Conservation (phyloP, 2,329 filamentous ascomycete species). For the Aspergillus costaricaensis region DNA sequence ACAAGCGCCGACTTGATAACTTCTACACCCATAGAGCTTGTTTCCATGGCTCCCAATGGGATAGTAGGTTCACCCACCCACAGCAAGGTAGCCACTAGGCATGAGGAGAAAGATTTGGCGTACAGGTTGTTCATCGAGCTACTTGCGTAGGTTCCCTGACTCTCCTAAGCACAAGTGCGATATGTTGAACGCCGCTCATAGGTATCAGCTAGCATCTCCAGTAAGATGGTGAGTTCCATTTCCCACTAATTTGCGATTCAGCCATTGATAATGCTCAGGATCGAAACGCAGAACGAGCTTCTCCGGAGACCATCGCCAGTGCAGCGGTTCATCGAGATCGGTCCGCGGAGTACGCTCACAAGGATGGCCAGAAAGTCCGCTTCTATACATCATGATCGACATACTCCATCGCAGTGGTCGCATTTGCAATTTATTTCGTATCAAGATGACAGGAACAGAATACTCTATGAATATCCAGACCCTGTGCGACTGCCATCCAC, state of each 20-base stretch:
- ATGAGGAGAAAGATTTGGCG: slow-evolving; percentile 17
- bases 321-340: slow-evolving; percentile 43
- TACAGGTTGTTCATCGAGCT: slow-evolving; percentile 31
- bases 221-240: slow-evolving; percentile 24
- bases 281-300: slow-evolving; percentile 43
- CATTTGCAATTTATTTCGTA: slow-evolving; percentile 30
- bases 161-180: neutral
- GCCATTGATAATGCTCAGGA: slow-evolving; percentile 27
- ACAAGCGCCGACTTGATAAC: neutral
- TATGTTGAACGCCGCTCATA: slow-evolving; percentile 13
- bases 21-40: neutral
- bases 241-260: too few species aligned
- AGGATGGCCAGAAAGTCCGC: slow-evolving; percentile 44
- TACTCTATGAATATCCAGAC: slow-evolving; percentile 16
- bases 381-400: slow-evolving; percentile 22
- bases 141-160: slow-evolving; percentile 27
- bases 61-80: neutral
- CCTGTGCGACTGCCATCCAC: neutral
- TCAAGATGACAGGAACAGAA: slow-evolving; percentile 16
- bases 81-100: neutral
- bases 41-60: slow-evolving; percentile 5
- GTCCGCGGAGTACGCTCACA: slow-evolving; percentile 38
- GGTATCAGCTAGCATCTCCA: slow-evolving; percentile 32
- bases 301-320: slow-evolving; percentile 26
- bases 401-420: slow-evolving; percentile 23